A percentile compares a stretch with the other conserved stretches of the same genome.
Conservation (phyloP, 371 early-diverging fungal genomes). For the Apophysomyces trapeziformis region DNA sequence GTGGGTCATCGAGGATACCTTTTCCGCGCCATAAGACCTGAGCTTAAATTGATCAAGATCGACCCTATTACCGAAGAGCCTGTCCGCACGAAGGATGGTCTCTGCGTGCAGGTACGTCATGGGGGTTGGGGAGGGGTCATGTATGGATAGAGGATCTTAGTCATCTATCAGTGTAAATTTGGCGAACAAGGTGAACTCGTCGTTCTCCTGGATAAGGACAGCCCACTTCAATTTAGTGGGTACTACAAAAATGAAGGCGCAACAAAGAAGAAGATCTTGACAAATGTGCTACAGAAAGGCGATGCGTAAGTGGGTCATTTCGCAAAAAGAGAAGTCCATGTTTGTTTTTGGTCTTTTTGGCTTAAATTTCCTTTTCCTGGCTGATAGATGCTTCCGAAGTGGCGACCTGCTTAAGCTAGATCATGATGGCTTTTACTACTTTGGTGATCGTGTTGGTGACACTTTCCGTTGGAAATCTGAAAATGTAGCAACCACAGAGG, state of each 20-base stretch:
- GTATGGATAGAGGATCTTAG: slow-evolving; percentile 6
- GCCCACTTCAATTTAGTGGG: slow-evolving; percentile 35
- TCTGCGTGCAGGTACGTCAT: slow-evolving; percentile 32
- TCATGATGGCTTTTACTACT: slow-evolving; percentile 62
- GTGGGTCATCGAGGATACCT: slow-evolving; percentile 53
- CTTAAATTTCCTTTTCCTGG: slow-evolving; percentile 29
- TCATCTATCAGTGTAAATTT: slow-evolving; percentile 22
- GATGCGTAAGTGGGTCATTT: slow-evolving; percentile 26
- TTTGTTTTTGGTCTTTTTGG: not conserved
- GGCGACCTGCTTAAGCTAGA: slow-evolving; percentile 68
- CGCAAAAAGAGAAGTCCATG: too few species aligned
- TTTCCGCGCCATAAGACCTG: slow-evolving; percentile 27
- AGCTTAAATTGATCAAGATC: slow-evolving; percentile 38
- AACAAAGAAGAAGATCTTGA: slow-evolving; percentile 54
- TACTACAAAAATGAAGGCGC: slow-evolving; percentile 51
- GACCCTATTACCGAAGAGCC: slow-evolving; percentile 48
- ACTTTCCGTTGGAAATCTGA: slow-evolving; percentile 75
- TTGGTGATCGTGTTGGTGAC: slow-evolving; percentile 77
- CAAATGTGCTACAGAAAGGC: slow-evolving; percentile 30
- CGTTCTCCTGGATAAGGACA: slow-evolving; percentile 26
- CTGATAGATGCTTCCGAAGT: slow-evolving; percentile 64
- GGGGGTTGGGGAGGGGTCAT: slow-evolving; percentile 3
- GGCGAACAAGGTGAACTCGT: slow-evolving; percentile 59
- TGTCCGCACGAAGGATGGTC: slow-evolving; percentile 33
- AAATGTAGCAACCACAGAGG: slow-evolving; percentile 61